phyloP scores from a whole-genome alignment of 371 early-diverging fungal species.

The Apophysomyces elegans region DNA sequence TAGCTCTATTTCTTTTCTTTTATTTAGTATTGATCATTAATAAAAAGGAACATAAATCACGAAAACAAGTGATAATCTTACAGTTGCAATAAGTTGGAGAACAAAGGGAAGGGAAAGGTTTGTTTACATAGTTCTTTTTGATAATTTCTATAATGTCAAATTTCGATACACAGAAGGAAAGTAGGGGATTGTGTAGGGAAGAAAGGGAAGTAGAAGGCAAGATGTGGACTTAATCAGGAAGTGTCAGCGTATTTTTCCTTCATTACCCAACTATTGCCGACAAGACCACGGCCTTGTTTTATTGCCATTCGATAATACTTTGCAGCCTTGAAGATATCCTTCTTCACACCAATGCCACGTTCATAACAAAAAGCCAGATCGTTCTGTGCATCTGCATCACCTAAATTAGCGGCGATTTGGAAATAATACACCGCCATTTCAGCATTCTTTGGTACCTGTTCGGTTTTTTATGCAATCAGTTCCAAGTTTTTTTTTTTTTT shows the following conservation, averaged over 20 bases:
- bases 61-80: no score
- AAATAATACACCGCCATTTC: conserved; percentile 85
- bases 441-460: conserved; percentile 71
- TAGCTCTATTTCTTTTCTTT: no score
- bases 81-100: no score
- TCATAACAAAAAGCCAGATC: conserved; percentile 82
- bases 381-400: conserved; percentile 90
- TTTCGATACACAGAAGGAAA: no score
- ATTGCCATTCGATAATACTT: conserved; percentile 87
- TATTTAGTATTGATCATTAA: no score
- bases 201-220: no score
- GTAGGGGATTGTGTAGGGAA: no score
- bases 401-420: conserved; percentile 86
- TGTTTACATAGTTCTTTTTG: no score
- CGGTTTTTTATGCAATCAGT: neutral
- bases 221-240: no score
- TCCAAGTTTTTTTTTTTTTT: neutral
- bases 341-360: conserved; percentile 84
- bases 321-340: conserved; percentile 80
- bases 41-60: no score
- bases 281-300: conserved; percentile 76
- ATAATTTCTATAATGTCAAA: no score
- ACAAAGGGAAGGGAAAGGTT: no score
- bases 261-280: conserved; percentile 95
- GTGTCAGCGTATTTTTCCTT: conserved; percentile 74